These are phyloP conservation scores for Fusarium penzigii DNA, from an alignment of 2,329 filamentous ascomycete genomes.

Conservation along the genomic window DNA sequence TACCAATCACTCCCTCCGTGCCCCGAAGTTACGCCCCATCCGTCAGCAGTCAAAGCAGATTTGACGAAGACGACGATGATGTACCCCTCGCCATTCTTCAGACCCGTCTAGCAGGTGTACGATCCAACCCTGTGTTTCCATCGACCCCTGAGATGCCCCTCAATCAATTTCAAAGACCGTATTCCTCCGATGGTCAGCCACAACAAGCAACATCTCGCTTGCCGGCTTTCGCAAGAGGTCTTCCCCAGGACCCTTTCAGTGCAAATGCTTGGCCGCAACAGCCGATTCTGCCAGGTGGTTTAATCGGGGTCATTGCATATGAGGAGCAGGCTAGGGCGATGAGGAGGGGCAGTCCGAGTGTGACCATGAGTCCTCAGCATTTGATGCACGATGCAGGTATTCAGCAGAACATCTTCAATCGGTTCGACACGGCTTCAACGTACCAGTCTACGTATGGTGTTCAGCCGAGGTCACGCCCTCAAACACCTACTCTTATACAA, in stretches of 20 bases:
- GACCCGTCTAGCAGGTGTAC: background rate
- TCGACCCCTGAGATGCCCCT: background rate
- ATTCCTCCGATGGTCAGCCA: background rate
- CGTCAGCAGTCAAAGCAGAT: too few relatives aligned
- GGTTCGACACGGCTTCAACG: background rate
- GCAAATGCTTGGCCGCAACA: background rate
- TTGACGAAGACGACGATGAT: background rate
- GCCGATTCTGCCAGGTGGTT: background rate
- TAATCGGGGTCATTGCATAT: background rate
- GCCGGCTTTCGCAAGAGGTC: slow-evolving; percentile 1
- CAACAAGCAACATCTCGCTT: background rate
- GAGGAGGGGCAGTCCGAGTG: background rate
- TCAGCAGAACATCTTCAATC: background rate
- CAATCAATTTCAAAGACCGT: background rate
- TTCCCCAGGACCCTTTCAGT: slow-evolving; percentile 6
- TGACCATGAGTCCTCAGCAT: background rate
- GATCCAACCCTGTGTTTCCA: background rate
- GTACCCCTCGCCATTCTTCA: background rate
- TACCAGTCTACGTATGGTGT: too few relatives aligned
- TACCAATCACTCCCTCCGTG: background rate
- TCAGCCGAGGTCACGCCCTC: background rate
- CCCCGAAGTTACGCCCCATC: background rate
- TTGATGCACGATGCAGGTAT: background rate
- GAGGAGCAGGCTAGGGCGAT: background rate
- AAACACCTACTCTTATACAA: background rate